phyloP scores from a whole-genome alignment of 2,329 filamentous ascomycete genomes.

The Pezicula rhizophila region DNA sequence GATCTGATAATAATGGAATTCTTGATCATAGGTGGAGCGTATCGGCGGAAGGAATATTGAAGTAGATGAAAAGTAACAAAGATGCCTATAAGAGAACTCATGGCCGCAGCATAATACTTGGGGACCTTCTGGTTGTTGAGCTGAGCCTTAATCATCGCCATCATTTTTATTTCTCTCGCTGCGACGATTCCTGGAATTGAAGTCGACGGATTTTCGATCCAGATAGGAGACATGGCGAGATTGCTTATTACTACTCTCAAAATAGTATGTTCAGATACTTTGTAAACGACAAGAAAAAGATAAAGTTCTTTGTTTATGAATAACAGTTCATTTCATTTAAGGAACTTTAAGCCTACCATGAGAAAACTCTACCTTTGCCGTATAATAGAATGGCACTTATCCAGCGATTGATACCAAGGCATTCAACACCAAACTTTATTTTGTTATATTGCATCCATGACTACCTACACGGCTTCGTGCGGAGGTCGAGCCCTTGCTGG shows the following conservation, averaged over 20 bases:
- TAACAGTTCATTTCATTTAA: background rate
- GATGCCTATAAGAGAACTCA: conserved; percentile 14
- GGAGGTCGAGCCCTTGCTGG: no score
- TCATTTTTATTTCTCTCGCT: background rate
- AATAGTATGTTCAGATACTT: no score
- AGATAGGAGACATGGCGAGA: no score
- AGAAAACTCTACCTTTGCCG: background rate
- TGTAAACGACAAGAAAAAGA: no score
- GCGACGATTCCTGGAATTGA: background rate
- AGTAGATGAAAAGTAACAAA: conserved; percentile 18
- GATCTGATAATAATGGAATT: background rate
- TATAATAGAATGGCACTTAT: background rate
- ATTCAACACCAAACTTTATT: background rate
- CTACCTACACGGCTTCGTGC: no score
- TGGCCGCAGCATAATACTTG: conserved; percentile 16
- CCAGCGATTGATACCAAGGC: background rate
- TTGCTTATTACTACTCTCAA: no score
- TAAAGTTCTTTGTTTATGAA: no score
- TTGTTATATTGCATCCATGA: background rate
- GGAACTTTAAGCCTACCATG: background rate
- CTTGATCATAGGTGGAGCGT: background rate
- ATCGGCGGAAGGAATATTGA: conserved; percentile 14
- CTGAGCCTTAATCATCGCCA: background rate
- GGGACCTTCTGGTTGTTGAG: conserved; percentile 9
- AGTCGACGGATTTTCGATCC: background rate